Evolutionary conservation across 2,329 filamentous ascomycete species (phyloP).

Genomic region (Arthrobotrys sinensis): DNA sequence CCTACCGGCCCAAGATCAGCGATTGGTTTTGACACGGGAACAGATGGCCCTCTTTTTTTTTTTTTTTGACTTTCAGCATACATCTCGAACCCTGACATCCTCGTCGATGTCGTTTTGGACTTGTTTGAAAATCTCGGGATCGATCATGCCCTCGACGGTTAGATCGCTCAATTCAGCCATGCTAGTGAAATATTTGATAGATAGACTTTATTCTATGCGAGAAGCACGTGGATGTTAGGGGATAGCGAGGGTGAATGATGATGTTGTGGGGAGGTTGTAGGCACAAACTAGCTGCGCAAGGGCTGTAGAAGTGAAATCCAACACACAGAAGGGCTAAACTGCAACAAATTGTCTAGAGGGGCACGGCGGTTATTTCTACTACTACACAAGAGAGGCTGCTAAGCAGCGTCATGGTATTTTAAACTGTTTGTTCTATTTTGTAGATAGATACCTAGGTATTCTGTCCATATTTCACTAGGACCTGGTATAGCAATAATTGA

Average conservation of each 20-base stretch:
- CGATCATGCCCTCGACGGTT: slow-evolving; percentile 65
- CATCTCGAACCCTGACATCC: slow-evolving; percentile 84
- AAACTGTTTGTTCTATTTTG: neutral
- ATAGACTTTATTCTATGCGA: neutral
- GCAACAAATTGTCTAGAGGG: slow-evolving; percentile 11
- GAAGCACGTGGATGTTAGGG: neutral
- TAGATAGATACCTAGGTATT: neutral
- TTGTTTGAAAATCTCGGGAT: slow-evolving; percentile 86
- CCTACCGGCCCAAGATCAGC: slow-evolving; percentile 67
- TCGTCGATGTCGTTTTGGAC: slow-evolving; percentile 92
- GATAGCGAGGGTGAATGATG: slow-evolving; percentile 1
- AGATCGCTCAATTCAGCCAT: slow-evolving; percentile 26
- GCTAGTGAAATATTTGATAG: neutral
- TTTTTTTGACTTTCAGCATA: slow-evolving; percentile 66
- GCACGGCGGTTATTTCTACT: no score
- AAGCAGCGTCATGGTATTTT: no score
- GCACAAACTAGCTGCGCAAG: neutral
- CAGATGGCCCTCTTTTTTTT: neutral
- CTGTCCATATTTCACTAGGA: slow-evolving; percentile 3
- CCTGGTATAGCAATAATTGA: neutral
- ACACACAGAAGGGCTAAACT: slow-evolving; percentile 18
- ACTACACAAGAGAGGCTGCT: no score
- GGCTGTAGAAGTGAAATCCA: slow-evolving; percentile 17
- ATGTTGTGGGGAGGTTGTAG: slow-evolving; percentile 10
- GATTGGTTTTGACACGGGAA: neutral